phyloP scores from a whole-genome alignment of 164 flowering plant genomes.

The Protea cynaroides region DNA sequence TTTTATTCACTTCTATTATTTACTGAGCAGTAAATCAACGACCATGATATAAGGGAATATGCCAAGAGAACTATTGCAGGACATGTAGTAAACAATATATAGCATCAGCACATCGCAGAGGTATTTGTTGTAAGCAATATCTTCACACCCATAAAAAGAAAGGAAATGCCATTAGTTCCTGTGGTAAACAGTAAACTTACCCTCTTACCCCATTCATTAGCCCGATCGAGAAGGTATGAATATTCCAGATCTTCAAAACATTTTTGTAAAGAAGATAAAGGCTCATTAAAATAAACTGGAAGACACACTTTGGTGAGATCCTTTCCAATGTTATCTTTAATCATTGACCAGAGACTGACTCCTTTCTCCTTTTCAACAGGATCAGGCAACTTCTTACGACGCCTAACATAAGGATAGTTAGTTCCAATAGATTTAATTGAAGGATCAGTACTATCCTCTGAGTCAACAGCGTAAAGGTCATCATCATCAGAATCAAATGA shows the following conservation, averaged over 20 bases:
- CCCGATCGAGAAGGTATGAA: slow-evolving; percentile 86
- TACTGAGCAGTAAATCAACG: too few species aligned
- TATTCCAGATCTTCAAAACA: slow-evolving; percentile 95
- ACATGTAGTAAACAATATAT: too few species aligned
- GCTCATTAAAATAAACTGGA: slow-evolving; percentile 22
- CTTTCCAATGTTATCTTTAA: slow-evolving; percentile 22
- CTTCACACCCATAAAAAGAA: background rate
- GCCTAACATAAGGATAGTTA: background rate
- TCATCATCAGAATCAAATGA: slow-evolving; percentile 16
- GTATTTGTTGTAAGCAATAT: too few species aligned
- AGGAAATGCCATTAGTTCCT: background rate
- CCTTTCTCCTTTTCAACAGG: background rate
- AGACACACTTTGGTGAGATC: slow-evolving; percentile 22
- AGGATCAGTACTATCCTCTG: background rate
- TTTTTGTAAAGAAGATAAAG: slow-evolving; percentile 84
- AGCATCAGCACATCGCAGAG: too few species aligned
- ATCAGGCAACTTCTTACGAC: background rate
- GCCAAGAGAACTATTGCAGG: too few species aligned
- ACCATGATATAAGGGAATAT: too few species aligned
- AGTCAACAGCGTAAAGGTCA: background rate
- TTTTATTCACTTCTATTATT: too few species aligned
- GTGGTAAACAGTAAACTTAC: slow-evolving; percentile 48
- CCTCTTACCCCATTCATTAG: slow-evolving; percentile 87
- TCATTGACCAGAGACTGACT: slow-evolving; percentile 6
- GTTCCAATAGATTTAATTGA: background rate